Evolutionary conservation across 306 rosid species (phyloP), one percentile per base, ranked within the genome.

Genomic region (Prunus campanulata): DNA sequence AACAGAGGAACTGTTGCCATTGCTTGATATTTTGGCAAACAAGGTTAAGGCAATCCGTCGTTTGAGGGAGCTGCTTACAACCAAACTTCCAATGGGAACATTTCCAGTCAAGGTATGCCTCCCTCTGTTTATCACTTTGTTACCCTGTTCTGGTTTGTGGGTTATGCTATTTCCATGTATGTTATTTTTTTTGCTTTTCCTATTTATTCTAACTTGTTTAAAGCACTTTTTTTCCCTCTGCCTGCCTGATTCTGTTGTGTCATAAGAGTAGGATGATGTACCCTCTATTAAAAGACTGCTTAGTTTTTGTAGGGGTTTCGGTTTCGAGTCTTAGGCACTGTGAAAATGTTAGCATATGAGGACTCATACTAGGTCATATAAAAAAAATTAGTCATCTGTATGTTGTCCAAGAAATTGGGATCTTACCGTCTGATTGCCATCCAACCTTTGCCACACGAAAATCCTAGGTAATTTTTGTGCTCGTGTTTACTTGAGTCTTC

Each of bases 41-140:
- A 96, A 96, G 84, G 99, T 96, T 56, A 96, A 96, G 91, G 99
- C 99, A 70, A 90, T 92, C 63, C 99, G 98, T 3, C 96, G 99
- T 9, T 87, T 96, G 81, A 96, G 99, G 86, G 99, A 96, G 74
- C 91, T 96, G 64, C 98, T 96, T 49, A 96, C 98, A 48, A 96
- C 99, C 11, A 96, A 96, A 82, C 98, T 96, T 85, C 99, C 99
- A 74, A 42, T 75, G 86, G 99, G 98, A 83, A 91, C 98, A 74
- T 96, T 96, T 87, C 99, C 99, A 11, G 96, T 96, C 72, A 96
- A 96, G 99, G 99, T 96, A 47, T 76, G 91, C 75, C 76, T 39
- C 80, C 50, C 75, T 75, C 66, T 62, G 77, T 10, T 66, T 44
- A 15, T 69, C 65, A 3, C 51, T 49, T 20, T 65, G 32, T 64